These are phyloP conservation scores for Mycena pura DNA, from an alignment of 768 basidiomycete genomes.

Conservation along the genomic window DNA sequence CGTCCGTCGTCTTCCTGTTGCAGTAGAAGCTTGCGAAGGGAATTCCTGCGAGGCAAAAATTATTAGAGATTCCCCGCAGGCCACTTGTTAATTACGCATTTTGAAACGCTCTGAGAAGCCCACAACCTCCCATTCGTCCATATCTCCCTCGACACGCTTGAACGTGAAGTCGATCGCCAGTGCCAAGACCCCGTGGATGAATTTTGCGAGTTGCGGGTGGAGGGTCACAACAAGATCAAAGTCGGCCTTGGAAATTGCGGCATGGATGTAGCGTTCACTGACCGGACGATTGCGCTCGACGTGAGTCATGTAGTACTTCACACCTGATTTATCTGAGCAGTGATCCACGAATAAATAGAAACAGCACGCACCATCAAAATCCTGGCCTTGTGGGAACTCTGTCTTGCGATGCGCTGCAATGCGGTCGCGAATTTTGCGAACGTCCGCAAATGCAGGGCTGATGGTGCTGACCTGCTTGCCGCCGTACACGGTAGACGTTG, in stretches of 20 bases:
- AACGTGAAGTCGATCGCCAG: constrained; percentile 33
- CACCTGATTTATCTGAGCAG: not conserved
- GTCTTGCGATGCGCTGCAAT: not conserved
- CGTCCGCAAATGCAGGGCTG: not conserved
- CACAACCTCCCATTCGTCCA: constrained; percentile 33
- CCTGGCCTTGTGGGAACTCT: constrained; percentile 2
- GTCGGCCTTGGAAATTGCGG: constrained; percentile 4
- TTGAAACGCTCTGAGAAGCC: constrained; percentile 12
- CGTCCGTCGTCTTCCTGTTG: constrained; percentile 9
- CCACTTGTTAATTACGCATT: constrained; percentile 18
- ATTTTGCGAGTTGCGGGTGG: constrained; percentile 7
- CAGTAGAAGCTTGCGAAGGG: constrained; percentile 27
- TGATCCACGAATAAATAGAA: not conserved
- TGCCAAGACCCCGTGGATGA: constrained; percentile 18
- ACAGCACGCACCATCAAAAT: not conserved
- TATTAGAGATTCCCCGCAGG: not conserved
- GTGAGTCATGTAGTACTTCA: not conserved
- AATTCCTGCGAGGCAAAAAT: constrained; percentile 17
- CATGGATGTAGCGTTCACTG: constrained; percentile 8
- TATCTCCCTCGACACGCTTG: constrained; percentile 26
- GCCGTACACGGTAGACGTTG: not conserved
- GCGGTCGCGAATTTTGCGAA: not conserved
- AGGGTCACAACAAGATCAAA: constrained; percentile 7
- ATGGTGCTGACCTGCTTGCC: not conserved
- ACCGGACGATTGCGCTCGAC: not conserved